These are phyloP conservation scores for Combretum micranthum DNA, from an alignment of 345 rosid species.

Conservation along the genomic window DNA sequence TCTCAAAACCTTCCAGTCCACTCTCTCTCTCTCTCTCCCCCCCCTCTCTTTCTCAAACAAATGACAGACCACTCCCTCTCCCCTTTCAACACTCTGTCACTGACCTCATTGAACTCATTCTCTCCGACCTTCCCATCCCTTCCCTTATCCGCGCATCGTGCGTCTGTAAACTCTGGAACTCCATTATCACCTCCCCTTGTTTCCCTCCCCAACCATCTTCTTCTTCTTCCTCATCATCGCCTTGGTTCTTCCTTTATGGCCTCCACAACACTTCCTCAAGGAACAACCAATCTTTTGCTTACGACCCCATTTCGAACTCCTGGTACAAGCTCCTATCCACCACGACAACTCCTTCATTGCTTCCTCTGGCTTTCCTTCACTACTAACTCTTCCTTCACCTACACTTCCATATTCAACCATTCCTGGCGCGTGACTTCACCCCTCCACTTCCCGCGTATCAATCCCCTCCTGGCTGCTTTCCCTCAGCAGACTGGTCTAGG, in stretches of 20 bases:
- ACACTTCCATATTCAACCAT: slow-evolving; percentile 45
- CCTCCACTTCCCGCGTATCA: slow-evolving; percentile 43
- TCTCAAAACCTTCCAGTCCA: neutral
- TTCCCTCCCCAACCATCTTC: slow-evolving; percentile 19
- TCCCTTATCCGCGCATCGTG: slow-evolving; percentile 66
- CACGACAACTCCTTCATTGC: slow-evolving; percentile 28
- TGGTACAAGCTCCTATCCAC: slow-evolving; percentile 62
- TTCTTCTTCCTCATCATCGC: slow-evolving; percentile 26
- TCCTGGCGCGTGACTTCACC: slow-evolving; percentile 49
- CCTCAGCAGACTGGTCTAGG: slow-evolving; percentile 9
- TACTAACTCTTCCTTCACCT: slow-evolving; percentile 59
- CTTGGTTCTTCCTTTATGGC: slow-evolving; percentile 92
- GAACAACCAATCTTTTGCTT: slow-evolving; percentile 79
- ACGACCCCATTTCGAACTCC: slow-evolving; percentile 58
- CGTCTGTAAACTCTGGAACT: slow-evolving; percentile 61
- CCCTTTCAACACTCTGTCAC: slow-evolving; percentile 37
- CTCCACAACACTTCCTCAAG: slow-evolving; percentile 73
- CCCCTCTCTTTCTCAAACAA: no score
- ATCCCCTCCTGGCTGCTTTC: slow-evolving; percentile 58
- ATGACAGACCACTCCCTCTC: slow-evolving; percentile 29
- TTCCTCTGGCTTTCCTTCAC: slow-evolving; percentile 57
- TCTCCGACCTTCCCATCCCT: slow-evolving; percentile 67
- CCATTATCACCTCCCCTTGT: slow-evolving; percentile 35
- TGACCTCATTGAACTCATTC: slow-evolving; percentile 52
- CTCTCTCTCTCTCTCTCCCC: neutral